Evolutionary conservation across 176 grass and related monocot genomes (phyloP), one percentile per base, ranked within the genome.

Genomic region (Musa troglodytarum): DNA sequence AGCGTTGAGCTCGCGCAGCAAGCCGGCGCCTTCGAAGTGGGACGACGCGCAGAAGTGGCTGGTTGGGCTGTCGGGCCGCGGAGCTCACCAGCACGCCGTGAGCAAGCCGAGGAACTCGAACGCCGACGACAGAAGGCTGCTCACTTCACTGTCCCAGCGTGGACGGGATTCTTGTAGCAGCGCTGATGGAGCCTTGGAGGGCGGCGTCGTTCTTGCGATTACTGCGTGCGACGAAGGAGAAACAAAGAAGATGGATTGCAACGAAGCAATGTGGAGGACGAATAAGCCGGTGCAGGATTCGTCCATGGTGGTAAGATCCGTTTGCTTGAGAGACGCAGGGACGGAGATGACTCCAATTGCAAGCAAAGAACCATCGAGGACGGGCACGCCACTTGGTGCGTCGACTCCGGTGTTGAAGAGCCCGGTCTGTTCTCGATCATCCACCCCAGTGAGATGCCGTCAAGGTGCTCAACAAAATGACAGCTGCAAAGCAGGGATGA

Each of bases 1-100:
- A 71, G 68, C 76, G 12, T 61, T 82, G 16, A 73, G 80, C 3
- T 80, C 87, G 1, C 84, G 90, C 51, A 52, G 81, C 17, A 97
- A 97, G 90, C 87, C 86, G 57, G 81, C 65, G 59, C 90, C 94
- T 53, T 97, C 94, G 34, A 97, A 93, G 77, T 93, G 94, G 94
- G 94, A 97, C 49, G 94, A 97, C 74, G 94, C 94, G 19, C 94
- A 97, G 86, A 97, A 97, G 77, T 97, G 94, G 94, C 88, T 97
- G 0, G 90, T 87, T 1, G 86, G 93, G 16, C 50, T 92, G 26
- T 96, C 87, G 9, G 69, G 61, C 76, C 55, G 77, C 73, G 65
- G 78, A n/a, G 76, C 80, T 34, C 81, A 73, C 54, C 68, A 72
- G 65, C 89, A 83, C 21, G 8, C 71, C 17, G 68, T 78, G 53